Base-by-base conservation (phyloP, 106 monocot genomes). In the Posidonia australis region DNA sequence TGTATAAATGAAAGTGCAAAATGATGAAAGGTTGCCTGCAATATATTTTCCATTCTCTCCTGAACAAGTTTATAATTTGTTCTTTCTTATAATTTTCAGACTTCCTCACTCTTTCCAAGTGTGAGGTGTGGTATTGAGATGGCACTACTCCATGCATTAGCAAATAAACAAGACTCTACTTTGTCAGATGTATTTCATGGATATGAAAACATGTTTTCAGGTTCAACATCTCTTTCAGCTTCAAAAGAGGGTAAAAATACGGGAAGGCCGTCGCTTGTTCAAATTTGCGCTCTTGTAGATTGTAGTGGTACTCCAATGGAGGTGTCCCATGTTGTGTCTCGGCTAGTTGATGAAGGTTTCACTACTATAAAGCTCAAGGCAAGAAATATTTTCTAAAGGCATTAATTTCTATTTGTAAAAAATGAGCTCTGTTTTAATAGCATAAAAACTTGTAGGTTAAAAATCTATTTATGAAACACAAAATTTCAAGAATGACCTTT, bases 61-160 rank as follows among this genome's bases (percentile, higher is more conserved):
- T 3, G 13, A 24, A 57, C 26, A 21, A 44, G 10, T 1, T 31
- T 70, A 10, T 3, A 21, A 30, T 31, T 60, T 11, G 14, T n/a
- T 12, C 16, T 29, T 60, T 28, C 21, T 54, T 10, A 22, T 23
- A 18, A 47, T 27, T 71, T 68, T 11, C 84, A 94, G 94, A 78
- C 84, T 21, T 79, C 78, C 51, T 84, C 94, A 16, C 55, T 94
- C 49, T 90, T 86, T 69, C 94, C 94, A 57, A 90, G 89, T 78
- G 89, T 90, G 26, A 82, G 86, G 22, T 90, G 86, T 84, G 90
- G 90, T 23, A 46, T 94, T 57, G 94, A 94, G 76, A 90, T 89
- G 89, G 94, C 94, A 36, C 43, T 94, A 73, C 82, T 94, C 64
- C 77, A 82, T 82, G 80, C 86, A 18, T 16, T 90, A 41, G 86